Conservation (phyloP, 768 basidiomycete species). For the Hirschioporus abietinus region DNA sequence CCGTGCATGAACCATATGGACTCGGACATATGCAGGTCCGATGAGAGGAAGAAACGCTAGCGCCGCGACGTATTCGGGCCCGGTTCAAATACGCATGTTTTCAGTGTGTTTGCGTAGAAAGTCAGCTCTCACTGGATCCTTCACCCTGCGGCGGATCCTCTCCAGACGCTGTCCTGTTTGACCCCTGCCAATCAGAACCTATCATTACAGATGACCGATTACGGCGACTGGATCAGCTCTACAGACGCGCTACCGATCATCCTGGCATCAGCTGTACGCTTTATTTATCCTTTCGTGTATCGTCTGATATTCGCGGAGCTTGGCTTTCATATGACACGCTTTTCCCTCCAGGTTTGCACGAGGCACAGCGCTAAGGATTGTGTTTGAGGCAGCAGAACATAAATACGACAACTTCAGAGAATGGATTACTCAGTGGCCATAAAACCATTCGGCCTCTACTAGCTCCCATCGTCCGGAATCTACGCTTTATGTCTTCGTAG, state of each 20-base stretch:
- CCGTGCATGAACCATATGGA: not conserved
- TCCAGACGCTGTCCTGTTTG: not conserved
- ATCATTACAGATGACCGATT: not conserved
- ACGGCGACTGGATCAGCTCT: not conserved
- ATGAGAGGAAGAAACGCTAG: not conserved
- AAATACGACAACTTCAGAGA: not conserved
- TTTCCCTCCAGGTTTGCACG: not conserved
- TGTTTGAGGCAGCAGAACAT: not conserved
- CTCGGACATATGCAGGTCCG: not conserved
- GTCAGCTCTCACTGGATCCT: not conserved
- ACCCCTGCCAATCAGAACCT: not conserved
- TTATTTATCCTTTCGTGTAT: not conserved
- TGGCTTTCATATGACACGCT: not conserved
- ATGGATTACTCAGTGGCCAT: not conserved
- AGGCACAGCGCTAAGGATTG: not conserved
- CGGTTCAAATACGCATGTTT: not conserved
- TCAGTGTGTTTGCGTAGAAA: not conserved
- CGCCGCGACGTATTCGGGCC: not conserved
- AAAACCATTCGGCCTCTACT: not conserved
- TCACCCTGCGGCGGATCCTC: not conserved
- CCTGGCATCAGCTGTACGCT: not conserved
- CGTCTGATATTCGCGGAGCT: not conserved
- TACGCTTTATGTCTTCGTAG: not conserved
- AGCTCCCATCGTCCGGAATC: not conserved
- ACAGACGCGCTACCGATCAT: not conserved